A percentile compares a stretch with the other conserved stretches of the same genome.
These are phyloP conservation scores for Verbena officinalis DNA, from an alignment of 257 asterid species.

Conservation along the genomic window DNA sequence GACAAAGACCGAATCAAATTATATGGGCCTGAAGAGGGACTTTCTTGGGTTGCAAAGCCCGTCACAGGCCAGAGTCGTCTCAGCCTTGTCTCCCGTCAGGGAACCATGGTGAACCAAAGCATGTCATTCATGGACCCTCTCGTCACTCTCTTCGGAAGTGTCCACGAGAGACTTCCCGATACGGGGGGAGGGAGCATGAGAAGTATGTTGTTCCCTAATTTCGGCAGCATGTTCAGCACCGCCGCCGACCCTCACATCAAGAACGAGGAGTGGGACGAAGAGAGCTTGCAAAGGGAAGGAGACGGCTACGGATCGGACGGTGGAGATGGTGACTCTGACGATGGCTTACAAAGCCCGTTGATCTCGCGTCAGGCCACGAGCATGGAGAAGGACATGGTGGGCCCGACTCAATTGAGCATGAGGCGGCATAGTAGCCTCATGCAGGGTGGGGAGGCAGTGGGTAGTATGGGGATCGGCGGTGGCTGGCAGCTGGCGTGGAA, in stretches of 20 bases:
- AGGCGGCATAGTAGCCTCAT: constrained; percentile 51
- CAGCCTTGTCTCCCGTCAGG: constrained; percentile 48
- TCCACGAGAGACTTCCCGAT: constrained; percentile 57
- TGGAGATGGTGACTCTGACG: constrained; percentile 45
- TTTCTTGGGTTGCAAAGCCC: constrained; percentile 61
- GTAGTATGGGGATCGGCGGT: constrained; percentile 60
- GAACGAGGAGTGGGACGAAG: constrained; percentile 62
- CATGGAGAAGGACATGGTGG: constrained; percentile 46
- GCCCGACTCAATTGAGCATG: constrained; percentile 42
- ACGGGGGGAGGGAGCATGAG: constrained; percentile 48
- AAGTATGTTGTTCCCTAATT: constrained; percentile 59
- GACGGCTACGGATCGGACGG: constrained; percentile 46
- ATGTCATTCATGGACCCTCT: constrained; percentile 59
- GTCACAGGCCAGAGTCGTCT: constrained; percentile 51
- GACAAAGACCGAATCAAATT: constrained; percentile 47
- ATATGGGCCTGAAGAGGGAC: constrained; percentile 64
- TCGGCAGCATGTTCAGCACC: constrained; percentile 60
- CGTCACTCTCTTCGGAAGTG: constrained; percentile 59
- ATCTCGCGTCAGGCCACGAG: constrained; percentile 60
- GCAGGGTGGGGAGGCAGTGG: constrained; percentile 45
- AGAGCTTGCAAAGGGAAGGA: constrained; percentile 51
- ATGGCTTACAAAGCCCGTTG: constrained; percentile 48
- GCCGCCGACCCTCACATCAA: constrained; percentile 42
- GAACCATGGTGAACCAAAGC: constrained; percentile 41
- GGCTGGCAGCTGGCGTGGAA: constrained; percentile 72